Evolutionary conservation across 208 protist genomes (phyloP).

Genomic region (Wallacemonas collosoma): DNA sequence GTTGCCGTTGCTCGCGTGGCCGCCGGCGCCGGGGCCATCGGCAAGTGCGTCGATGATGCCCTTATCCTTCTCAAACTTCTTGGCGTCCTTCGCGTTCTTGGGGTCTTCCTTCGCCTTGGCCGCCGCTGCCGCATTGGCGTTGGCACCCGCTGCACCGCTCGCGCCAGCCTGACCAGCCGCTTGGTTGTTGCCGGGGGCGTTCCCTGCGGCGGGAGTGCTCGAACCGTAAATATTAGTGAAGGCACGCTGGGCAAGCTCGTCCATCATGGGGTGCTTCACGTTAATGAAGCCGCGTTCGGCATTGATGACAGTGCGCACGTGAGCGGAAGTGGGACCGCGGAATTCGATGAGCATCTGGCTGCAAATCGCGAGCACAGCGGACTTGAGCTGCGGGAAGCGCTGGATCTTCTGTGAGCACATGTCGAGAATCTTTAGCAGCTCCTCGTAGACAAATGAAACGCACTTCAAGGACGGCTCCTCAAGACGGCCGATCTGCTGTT

Average conservation of each 20-base stretch:
- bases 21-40: neutral
- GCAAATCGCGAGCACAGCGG: slow-evolving; percentile 85
- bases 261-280: slow-evolving; percentile 93
- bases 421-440: slow-evolving; percentile 94
- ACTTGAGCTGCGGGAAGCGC: slow-evolving; percentile 92
- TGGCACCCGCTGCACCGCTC: slow-evolving; percentile 8
- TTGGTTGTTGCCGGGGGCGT: slow-evolving; percentile 12
- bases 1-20: slow-evolving; percentile 24
- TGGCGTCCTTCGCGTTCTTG: slow-evolving; percentile 34
- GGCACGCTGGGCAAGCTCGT: slow-evolving; percentile 72
- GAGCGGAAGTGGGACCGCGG: slow-evolving; percentile 71
- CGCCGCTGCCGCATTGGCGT: slow-evolving; percentile 18
- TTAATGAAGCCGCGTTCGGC: slow-evolving; percentile 98
- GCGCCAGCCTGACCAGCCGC: slow-evolving; percentile 16
- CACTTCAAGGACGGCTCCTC: slow-evolving; percentile 96
- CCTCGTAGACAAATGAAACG: slow-evolving; percentile 96
- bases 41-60: slow-evolving; percentile 41
- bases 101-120: slow-evolving; percentile 29
- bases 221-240: slow-evolving; percentile 81
- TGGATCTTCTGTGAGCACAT: slow-evolving; percentile 75
- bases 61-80: slow-evolving; percentile 59
- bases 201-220: neutral
- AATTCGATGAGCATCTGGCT: slow-evolving; percentile 82
- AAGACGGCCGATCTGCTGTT: slow-evolving; percentile 94
- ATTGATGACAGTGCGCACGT: slow-evolving; percentile 94